Evolutionary conservation across 2,329 filamentous ascomycete genomes (phyloP), one percentile per base, ranked within the genome.

Genomic region (Leptographium wingfieldii): DNA sequence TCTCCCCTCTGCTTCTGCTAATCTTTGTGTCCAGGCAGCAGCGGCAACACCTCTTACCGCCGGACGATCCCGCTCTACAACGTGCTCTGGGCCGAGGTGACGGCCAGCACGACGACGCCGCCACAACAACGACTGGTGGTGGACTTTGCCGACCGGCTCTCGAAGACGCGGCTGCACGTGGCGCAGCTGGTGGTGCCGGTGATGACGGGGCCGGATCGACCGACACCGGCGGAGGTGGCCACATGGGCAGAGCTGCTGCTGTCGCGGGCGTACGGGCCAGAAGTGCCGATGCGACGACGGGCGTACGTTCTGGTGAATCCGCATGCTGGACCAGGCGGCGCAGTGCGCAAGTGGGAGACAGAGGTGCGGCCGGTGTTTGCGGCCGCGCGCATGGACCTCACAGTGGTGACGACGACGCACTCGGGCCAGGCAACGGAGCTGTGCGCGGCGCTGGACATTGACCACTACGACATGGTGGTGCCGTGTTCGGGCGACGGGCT

Each of bases 401-500:
- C 95, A 65, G 80, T 91, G 12, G 81, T 89, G 64, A 78, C 77
- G 56, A 95, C 95, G 1, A 80, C 78, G 49, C 80, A 86, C 68
- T 76, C 80, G 16, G 90, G 90, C 4, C 88, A 97, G 72, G 94
- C 89, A 0, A 78, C 86, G 1, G 86, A 90, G 25, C 85, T 97
- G 62, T 85, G 84, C 12, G 79, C 88, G 68, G 79, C 84, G 51
- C 73, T 96, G 56, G 88, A 96, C 68, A 79, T 94, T 33, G 82
- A 91, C 55, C 81, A 80, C 2, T 96, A 85, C 71, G 94, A 99
- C 73, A 86, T 91, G 10, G 81, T 97, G 16, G 84, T 92, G 31
- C 89, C 90, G 63, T 94, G 90, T 69, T 96, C 92, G 0, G 94
- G 94, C 5, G 94, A 99, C 67, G 94, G 94, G 11, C 78, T 96